Base-by-base conservation (phyloP, 805 yeast genomes). In the Monosporozyma aerobia region DNA sequence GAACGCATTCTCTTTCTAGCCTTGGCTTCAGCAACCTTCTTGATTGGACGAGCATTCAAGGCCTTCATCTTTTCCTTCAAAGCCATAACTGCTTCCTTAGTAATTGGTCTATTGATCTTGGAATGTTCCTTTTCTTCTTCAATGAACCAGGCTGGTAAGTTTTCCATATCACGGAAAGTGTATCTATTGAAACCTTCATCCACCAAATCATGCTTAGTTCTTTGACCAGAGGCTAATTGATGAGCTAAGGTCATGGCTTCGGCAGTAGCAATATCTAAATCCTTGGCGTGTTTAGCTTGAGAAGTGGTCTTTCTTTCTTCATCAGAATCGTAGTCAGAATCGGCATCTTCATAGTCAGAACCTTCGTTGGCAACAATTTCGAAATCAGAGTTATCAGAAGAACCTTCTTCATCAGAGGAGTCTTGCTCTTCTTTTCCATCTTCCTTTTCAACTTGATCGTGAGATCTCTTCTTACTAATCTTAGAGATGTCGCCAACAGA, bases 191-290 rank as follows among this genome's bases (percentile, higher is more conserved):
- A 87, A 43, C 97, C 97, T 62, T 94, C 97, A 63, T 90, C 89
- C n/a, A 88, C 74, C 53, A 92, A 74, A 63, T 90, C 96, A 61
- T 87, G 84, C 65, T 85, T 90, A 49, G 83, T 80, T 73, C 77
- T 86, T 63, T 88, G 90, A 9, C 97, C 97, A 27, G 89, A 69
- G 0, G 98, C 99, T 41, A 94, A 76, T 69, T 94, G 90, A 66
- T 94, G 99, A 0, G 99, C 99, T 62, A 94, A 73, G 0, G 99
- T 94, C 99, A 94, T 94, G 5, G 97, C 97, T 67, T 90, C 95
- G 1, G 86, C 95, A 1, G 97, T 90, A 19, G 94, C 95, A 55
- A 90, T 74, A 57, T 88, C 96, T 49, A 88, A 82, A 55, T 81
- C 85, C 50, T 80, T 76, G 54, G 79, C 73, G 58, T 85, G 87